phyloP scores from a whole-genome alignment of 305 asterid species.

The Fraxinus greggii region DNA sequence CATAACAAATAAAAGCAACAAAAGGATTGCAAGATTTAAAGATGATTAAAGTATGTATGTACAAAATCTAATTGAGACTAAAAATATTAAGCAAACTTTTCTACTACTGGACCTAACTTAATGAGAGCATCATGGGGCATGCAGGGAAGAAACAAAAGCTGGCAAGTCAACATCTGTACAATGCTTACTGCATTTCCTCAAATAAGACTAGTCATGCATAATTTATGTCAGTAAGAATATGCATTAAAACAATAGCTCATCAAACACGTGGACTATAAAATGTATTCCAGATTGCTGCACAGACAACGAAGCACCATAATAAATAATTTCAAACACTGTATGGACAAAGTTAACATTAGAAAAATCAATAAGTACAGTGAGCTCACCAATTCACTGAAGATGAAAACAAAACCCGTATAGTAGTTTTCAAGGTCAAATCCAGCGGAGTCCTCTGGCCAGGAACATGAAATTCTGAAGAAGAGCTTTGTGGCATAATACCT shows the following conservation, averaged over 20 bases:
- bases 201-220: not conserved
- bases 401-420: slow-evolving; percentile 59
- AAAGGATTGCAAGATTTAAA: not conserved
- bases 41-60: not conserved
- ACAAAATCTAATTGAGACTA: not conserved
- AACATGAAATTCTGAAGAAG: slow-evolving; percentile 51
- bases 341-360: slow-evolving; percentile 13
- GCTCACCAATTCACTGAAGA: slow-evolving; percentile 82
- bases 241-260: not conserved
- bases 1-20: not conserved
- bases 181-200: not conserved
- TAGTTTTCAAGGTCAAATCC: slow-evolving; percentile 82
- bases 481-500: slow-evolving; percentile 29
- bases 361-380: slow-evolving; percentile 15
- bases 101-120: not conserved
- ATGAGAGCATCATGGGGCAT: not conserved
- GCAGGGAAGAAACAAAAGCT: not conserved
- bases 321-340: slow-evolving; percentile 7
- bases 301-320: not conserved
- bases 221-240: not conserved
- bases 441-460: slow-evolving; percentile 66
- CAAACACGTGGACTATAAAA: not conserved
- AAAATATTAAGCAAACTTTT: not conserved
- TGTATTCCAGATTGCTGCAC: not conserved
- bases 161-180: not conserved